Conservation (phyloP, 2,329 filamentous ascomycete genomes). For the Talaromyces sp. region DNA sequence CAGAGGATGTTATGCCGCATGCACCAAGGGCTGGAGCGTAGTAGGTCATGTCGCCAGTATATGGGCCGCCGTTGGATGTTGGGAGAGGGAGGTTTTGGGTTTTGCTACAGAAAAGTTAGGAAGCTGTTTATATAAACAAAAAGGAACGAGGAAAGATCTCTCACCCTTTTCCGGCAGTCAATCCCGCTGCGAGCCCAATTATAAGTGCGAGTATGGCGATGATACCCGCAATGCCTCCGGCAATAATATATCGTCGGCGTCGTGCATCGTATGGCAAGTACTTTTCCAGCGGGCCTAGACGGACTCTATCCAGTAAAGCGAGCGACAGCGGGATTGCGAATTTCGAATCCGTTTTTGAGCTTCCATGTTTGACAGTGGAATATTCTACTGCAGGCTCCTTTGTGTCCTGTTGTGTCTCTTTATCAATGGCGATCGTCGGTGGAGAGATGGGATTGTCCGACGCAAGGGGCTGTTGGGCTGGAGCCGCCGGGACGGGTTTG, state of each 20-base stretch:
- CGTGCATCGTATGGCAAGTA: conserved; percentile 11
- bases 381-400: background rate
- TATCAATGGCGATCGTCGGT: background rate
- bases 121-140: background rate
- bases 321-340: conserved; percentile 1
- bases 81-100: conserved; percentile 46
- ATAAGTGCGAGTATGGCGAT: conserved; percentile 25
- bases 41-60: conserved; percentile 63
- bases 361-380: background rate
- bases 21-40: conserved; percentile 63
- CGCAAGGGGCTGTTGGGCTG: background rate
- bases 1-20: conserved; percentile 56
- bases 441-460: background rate
- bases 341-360: background rate
- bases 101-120: background rate
- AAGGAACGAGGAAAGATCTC: background rate
- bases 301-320: conserved; percentile 3
- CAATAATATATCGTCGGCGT: conserved; percentile 11
- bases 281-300: conserved; percentile 8
- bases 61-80: conserved; percentile 43
- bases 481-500: conserved; percentile 4
- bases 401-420: background rate
- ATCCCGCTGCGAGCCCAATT: conserved; percentile 28
- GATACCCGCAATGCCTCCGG: conserved; percentile 5
- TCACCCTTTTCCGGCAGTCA: conserved; percentile 17